Base-by-base conservation (phyloP, 441 rosid genomes). In the Erodium trifolium region DNA sequence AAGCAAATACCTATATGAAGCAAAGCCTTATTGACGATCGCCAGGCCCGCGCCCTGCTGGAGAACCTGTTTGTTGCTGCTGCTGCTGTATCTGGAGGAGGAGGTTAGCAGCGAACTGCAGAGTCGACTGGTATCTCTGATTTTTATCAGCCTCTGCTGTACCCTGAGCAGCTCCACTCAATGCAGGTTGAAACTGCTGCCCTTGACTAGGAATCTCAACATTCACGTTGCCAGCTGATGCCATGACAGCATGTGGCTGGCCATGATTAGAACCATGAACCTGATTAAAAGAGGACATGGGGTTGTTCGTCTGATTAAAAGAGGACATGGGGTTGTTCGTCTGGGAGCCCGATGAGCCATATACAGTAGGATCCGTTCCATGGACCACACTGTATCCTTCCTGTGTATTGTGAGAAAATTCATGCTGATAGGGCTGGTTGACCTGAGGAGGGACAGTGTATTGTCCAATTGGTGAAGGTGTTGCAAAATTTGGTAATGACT, bases 61-160 rank as follows among this genome's bases (percentile, higher is more conserved):
- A 73, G 79, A 67, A 72, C 78, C 79, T 35, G 88, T 53, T 67
- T 34, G 62, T 65, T 82, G 83, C 68, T 76, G 79, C 72, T 84
- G 87, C 67, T 78, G 93, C 78, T 94, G 96, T 78, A 94, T 82
- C 81, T 88, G 97, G 17, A 81, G 87, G 75, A 94, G 99, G 68
- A 94, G 96, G 76, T 67, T 88, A 31, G 99, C 98, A 8, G 98
- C 99, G 82, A 92, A 81, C 78, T 92, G 96, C 67, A 94, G 78
- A 0, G 99, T 92, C 72, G 96, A 94, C 72, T 94, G 98, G 80
- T 92, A 94, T 27, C 90, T 79, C 79, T 92, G 92, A 76, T 88
- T 85, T 78, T 90, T 92, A 78, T 92, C 97, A 12, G 72, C 80
- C 75, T 85, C 89, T 73, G 92, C 71, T 35, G 75, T 63, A 41